Evolutionary conservation across 148 eudicot species (phyloP), one percentile per base, ranked within the genome.

Genomic region (Vaccinium vitisidaea): DNA sequence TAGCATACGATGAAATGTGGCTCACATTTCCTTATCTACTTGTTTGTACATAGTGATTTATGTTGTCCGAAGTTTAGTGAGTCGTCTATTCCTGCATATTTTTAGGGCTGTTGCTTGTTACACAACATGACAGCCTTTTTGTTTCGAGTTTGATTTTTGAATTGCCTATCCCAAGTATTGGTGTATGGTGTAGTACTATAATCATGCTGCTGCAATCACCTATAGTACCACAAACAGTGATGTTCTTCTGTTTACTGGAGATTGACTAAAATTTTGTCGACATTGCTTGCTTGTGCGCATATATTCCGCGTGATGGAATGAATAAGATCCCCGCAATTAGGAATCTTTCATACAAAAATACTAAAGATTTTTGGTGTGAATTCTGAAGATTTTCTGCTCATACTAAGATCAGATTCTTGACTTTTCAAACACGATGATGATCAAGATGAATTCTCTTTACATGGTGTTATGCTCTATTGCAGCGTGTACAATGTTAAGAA

Each of bases 401-500:
- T 61, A n/a, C n/a, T n/a, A 46, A n/a, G 54, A 70, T 81, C 36
- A 46, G 4, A 63, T 81, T 43, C 73, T 25, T 18, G 55, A 63
- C 73, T 59, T 32, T 65, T 81, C 9, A 14, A 54, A 55, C 2
- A 36, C 77, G 15, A 39, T 54, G 18, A 61, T 50, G 27, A 2
- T 74, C 25, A 79, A 5, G 30, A 76, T 87, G 81, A 86, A 46
- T 15, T 74, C 55, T 36, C 53, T 88, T 83, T 85, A 52, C 83
- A 53, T 61, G 78, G 49, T 83, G 27, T 48, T 65, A 19, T 83
- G 69, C 63, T 88, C 82, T 74, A 82, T 12, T 91, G 92, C 97
- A 97, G 99, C 84, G 85, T 93, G 70, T 84, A 89, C 84, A 95
- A 93, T 89, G 99, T 95, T 61, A 86, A 92, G 80, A 84, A 76